Base-by-base conservation (phyloP, 1,284 basidiomycete genomes). In the Puccinia novopanici region DNA sequence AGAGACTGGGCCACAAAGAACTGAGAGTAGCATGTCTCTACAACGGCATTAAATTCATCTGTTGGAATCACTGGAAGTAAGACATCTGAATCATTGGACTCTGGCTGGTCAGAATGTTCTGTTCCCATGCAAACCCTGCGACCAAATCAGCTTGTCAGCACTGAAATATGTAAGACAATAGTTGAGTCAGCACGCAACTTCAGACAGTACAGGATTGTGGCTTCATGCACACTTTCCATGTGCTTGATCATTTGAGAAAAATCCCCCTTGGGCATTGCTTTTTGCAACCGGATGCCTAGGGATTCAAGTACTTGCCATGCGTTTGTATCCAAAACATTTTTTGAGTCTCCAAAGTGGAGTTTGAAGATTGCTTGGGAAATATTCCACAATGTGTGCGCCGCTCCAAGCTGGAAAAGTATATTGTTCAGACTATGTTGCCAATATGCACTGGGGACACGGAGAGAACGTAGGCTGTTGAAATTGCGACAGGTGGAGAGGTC, bases 381-480 rank as follows among this genome's bases (percentile, higher is more conserved):
- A 57, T 73, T 73, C 71, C 71, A 73, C 27, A 73, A 8, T 12
- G 71, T 73, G 40, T 73, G 71, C 6, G 71, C 34, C 3, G 71
- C 71, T 13, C 71, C 71, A 40, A 73, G 71, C 34, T 67, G 65
- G 27, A 48, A 45, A 3, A 30, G 48, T 15, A 70, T 70, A 19
- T 70, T 70, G 3, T 70, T 3, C 5, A 70, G 45, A 17, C n/a
- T 70, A 8, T 50, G 19, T 2, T 50, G 42, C 4, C 45, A 12
- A 42, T 70, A 70, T 19, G 45, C 10, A 30, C 67, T 70, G 15
- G 67, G 67, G 3, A 9, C 22, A 17, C 45, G 17, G 17, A 70
- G 67, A 2, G 45, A 70, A 15, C 45, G 27, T 5, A 70, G 12
- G 15, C 67, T 50, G 22, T 70, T 50, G 45, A 70, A 70, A 22